phyloP scores from a whole-genome alignment of 2,329 filamentous ascomycete species.

The Calonectria pseudoturangicola region DNA sequence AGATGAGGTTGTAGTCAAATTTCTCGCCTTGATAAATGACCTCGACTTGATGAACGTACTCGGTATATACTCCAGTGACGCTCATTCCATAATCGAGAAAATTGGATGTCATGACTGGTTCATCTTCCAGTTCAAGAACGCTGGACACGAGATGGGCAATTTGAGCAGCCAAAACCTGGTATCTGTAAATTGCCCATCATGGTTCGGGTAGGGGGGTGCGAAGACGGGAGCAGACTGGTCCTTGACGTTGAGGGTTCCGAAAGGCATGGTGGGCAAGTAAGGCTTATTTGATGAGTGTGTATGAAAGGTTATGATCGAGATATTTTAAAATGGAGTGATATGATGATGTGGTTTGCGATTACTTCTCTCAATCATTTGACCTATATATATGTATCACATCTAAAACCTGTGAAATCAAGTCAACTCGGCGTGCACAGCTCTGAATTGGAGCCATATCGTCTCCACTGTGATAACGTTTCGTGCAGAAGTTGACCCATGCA shows the following conservation, averaged over 20 bases:
- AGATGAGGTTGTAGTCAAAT: conserved; percentile 33
- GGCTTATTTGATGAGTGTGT: no score
- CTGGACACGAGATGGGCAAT: conserved; percentile 33
- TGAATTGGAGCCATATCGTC: neutral
- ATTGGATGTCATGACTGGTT: conserved; percentile 34
- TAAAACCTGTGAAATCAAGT: neutral
- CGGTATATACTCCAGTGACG: conserved; percentile 28
- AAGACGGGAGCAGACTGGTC: conserved; percentile 34
- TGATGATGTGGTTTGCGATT: no score
- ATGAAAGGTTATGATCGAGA: no score
- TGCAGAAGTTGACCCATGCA: neutral
- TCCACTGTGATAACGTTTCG: neutral
- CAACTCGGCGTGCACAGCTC: neutral
- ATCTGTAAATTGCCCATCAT: conserved; percentile 28
- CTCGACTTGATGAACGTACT: conserved; percentile 39
- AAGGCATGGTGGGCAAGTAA: conserved; percentile 26
- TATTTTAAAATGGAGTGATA: no score
- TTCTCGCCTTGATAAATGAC: conserved; percentile 38
- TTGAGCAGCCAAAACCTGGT: conserved; percentile 36
- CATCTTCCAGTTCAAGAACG: conserved; percentile 37
- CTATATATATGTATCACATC: neutral
- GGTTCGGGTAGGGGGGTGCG: conserved; percentile 33
- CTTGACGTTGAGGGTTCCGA: conserved; percentile 30
- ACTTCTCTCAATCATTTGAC: neutral
- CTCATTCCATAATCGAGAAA: conserved; percentile 40